Evolutionary conservation across 140 eudicot genomes (phyloP).

Genomic region (Senecio squalidus): DNA sequence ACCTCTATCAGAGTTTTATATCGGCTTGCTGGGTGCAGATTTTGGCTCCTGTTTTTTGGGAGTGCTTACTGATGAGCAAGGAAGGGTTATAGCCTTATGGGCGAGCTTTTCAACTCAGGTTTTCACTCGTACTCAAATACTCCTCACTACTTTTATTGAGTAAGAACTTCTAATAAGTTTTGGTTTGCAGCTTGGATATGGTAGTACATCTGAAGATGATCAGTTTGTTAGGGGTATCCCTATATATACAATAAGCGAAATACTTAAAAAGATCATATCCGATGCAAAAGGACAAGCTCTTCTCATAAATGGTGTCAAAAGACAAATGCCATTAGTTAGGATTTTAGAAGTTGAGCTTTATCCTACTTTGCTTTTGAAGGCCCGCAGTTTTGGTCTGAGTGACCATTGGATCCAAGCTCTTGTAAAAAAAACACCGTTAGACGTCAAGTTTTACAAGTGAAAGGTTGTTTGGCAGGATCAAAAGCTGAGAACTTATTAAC

Average conservation of each 20-base stretch:
- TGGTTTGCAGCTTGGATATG: slow-evolving; percentile 60
- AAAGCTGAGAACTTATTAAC: not conserved
- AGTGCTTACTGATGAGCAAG: slow-evolving; percentile 73
- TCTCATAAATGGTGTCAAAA: slow-evolving; percentile 77
- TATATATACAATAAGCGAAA: slow-evolving; percentile 54
- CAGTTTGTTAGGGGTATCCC: slow-evolving; percentile 89
- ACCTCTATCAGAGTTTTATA: not conserved
- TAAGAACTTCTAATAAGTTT: slow-evolving; percentile 15
- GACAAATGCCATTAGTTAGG: slow-evolving; percentile 83
- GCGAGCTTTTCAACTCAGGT: slow-evolving; percentile 96
- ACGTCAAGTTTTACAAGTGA: not conserved
- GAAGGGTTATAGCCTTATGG: slow-evolving; percentile 94
- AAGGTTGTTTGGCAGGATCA: not conserved
- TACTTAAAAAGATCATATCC: slow-evolving; percentile 59
- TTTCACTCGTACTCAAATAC: slow-evolving; percentile 7
- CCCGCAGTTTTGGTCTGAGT: slow-evolving; percentile 86
- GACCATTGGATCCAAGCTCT: slow-evolving; percentile 63
- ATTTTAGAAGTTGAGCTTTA: slow-evolving; percentile 81
- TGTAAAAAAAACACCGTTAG: not conserved
- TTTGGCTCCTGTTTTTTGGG: slow-evolving; percentile 87
- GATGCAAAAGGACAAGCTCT: slow-evolving; percentile 63
- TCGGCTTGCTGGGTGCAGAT: slow-evolving; percentile 34
- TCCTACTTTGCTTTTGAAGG: slow-evolving; percentile 85
- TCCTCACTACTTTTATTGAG: slow-evolving; percentile 1
- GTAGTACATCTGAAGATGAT: slow-evolving; percentile 73